Conservation (phyloP, 306 rosid genomes). For the Rosa chinensis region DNA sequence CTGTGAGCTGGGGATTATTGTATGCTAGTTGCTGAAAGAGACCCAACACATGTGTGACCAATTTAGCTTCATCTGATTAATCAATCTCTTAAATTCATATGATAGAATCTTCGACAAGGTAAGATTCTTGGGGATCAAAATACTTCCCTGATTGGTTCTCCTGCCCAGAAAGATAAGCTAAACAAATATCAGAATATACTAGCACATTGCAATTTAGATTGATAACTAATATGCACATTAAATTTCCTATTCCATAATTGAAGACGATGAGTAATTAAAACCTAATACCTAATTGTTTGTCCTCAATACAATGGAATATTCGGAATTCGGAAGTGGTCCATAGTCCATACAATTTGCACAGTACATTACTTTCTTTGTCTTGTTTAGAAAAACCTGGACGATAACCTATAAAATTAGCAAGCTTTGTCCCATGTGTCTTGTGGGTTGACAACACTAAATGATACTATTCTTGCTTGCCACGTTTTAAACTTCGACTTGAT, state of each 20-base stretch:
- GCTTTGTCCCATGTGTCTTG: conserved; percentile 25
- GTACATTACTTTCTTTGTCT: conserved; percentile 19
- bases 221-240: neutral
- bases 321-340: conserved; percentile 43
- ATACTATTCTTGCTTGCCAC: conserved; percentile 20
- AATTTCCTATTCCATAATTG: neutral
- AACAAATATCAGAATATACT: conserved; percentile 50
- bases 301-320: conserved; percentile 44
- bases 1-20: conserved; percentile 7
- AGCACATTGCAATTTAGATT: conserved; percentile 26
- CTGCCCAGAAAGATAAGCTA: conserved; percentile 42
- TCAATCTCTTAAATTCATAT: neutral
- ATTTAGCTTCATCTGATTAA: conserved; percentile 9
- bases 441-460: conserved; percentile 18
- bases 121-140: conserved; percentile 41
- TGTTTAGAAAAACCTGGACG: neutral
- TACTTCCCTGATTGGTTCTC: conserved; percentile 21
- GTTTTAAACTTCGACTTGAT: conserved; percentile 16
- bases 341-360: conserved; percentile 2
- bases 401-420: neutral
- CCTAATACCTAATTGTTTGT: conserved; percentile 17
- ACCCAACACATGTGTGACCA: conserved; percentile 23
- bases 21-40: conserved; percentile 1
- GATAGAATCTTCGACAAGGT: conserved; percentile 40
- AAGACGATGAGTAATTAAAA: neutral